Evolutionary conservation across 768 basidiomycete species (phyloP), one percentile per base, ranked within the genome.

Genomic region (Trametes elegans): DNA sequence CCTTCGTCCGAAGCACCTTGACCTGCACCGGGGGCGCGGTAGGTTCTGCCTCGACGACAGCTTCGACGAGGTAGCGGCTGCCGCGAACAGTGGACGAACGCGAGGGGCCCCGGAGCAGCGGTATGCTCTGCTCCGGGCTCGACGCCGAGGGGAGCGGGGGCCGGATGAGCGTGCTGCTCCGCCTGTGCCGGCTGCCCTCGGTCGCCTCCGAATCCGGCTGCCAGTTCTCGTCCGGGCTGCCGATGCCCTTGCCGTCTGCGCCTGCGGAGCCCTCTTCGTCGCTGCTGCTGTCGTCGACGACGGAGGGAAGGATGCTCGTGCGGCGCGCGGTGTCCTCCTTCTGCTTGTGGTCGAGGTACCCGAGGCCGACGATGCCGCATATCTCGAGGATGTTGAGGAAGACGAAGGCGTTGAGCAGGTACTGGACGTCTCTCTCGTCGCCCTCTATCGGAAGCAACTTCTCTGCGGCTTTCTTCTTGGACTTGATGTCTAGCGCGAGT

Each of bases 331-430:
- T 63, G 19, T 60, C 62, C 28, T 58, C 56, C 48, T 71, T 73
- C 64, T 75, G 77, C 29, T 69, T 68, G 43, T 67, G 67, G 61
- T 83, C 79, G 6, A 88, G 71, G 38, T 70, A 66, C 19, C 75
- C 73, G 36, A 90, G 70, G 13, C 71, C 70, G 27, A 81, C 27
- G 45, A 87, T 76, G n/a, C 73, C 76, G 14, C 74, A 48, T 26
- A 84, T 67, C 55, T 90, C 85, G 16, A 83, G 46, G 35, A 81
- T 46, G 57, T 88, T 90, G 53, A 85, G 63, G 42, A 75, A 35
- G 5, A 87, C 60, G 66, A 88, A 86, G 3, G 73, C 67, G 48
- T 80, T 77, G 26, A 90, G 73, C 18, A 89, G 75, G 51, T 73
- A 66, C 60, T 86, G 84, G 4, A 64, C 56, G 29, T 64, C 62